A percentile compares a stretch with the other conserved stretches of the same genome.
Evolutionary conservation across 148 eudicot genomes (phyloP).

Genomic region (Salicornia ramosissima): DNA sequence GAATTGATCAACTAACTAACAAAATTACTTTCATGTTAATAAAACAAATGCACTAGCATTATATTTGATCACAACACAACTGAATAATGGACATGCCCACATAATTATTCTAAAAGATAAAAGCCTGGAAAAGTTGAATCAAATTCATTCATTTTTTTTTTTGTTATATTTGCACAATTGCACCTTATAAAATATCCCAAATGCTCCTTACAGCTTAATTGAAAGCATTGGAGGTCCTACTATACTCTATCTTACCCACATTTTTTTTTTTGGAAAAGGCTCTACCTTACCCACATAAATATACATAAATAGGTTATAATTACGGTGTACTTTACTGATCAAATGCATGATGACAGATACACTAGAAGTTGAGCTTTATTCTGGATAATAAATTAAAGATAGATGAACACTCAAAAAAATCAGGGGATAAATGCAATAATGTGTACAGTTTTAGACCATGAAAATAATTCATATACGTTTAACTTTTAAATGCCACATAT

Average conservation of each 20-base stretch:
- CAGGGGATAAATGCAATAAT: background rate
- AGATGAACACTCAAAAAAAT: background rate
- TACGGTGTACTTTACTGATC: background rate
- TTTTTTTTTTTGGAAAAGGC: no score
- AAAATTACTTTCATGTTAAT: no score
- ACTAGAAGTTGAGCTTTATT: background rate
- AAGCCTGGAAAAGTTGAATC: no score
- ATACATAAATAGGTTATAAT: background rate
- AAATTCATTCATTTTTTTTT: no score
- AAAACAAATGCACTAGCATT: no score
- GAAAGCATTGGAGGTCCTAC: slow-evolving; percentile 1
- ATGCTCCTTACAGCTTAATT: background rate
- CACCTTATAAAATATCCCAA: no score
- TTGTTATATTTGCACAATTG: no score
- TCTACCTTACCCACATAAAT: no score
- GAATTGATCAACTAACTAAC: no score
- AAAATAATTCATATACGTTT: slow-evolving; percentile 21
- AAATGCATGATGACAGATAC: slow-evolving; percentile 3
- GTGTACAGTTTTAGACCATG: slow-evolving; percentile 19
- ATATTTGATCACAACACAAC: no score
- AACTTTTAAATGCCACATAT: slow-evolving; percentile 18
- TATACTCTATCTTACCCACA: background rate
- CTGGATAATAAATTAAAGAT: background rate
- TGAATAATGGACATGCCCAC: no score
- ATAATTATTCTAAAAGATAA: no score